Evolutionary conservation across 2,329 filamentous ascomycete genomes (phyloP), one percentile per base, ranked within the genome.

Genomic region (Mollisiaceae sp.): DNA sequence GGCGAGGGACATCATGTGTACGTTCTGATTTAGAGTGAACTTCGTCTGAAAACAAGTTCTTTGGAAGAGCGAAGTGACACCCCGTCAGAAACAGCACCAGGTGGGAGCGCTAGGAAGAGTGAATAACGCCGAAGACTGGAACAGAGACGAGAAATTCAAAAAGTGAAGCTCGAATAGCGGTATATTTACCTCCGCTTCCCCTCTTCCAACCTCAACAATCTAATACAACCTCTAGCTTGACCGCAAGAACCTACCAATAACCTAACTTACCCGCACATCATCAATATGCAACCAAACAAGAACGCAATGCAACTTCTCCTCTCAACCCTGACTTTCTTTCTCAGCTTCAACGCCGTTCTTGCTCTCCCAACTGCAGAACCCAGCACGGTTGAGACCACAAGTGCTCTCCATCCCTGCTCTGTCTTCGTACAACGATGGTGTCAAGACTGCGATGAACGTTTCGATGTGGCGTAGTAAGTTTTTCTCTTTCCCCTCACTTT

Each of bases 361-460:
- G 54, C 54, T 8, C 54, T 56, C 36, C 54, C 54, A 8, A 39
- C 36, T 11, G 18, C 54, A 9, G 54, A 38, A 11, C 4, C 18
- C 8, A n/a, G 32, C n/a, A 27, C 20, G 27, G 2, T 39, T 14
- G 54, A 36, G 15, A 39, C 54, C 11, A 8, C 9, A 18, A 56
- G 54, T 38, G 36, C 60, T 2, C 54, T 58, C n/a, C 60, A 63
- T n/a, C 22, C 36, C 12, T 63, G 60, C 32, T 22, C 50, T 24
- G 54, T 58, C 52, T 41, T 47, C 41, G 54, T 63, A n/a, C 60
- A 63, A 58, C 41, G 60, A 36, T 63, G 60, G 60, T 55, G 60
- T 20, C 60, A 45, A 14, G 39, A 63, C 27, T 63, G 52, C 27
- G 32, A 32, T n/a, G 52, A 57, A 20, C 54, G 39, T 6, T 63